Percentiles rank a stretch among this genome's conserved stretches.
Evolutionary conservation across 2,329 filamentous ascomycete species (phyloP).

Genomic region (Colletotrichum eleusines): DNA sequence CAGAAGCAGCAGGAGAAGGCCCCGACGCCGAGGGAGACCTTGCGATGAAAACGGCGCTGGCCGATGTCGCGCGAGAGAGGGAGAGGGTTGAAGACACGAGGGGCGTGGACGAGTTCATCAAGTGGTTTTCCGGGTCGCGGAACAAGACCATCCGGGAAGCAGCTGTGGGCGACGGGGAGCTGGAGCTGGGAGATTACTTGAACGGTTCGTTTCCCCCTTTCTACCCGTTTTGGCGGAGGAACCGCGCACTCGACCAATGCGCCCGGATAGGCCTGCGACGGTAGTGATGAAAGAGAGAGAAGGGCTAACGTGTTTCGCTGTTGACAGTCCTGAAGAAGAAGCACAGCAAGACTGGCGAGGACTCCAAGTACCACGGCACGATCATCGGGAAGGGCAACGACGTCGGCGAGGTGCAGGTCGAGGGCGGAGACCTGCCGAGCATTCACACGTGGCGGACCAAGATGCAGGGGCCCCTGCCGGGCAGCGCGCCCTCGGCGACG

Average conservation of each 20-base stretch:
- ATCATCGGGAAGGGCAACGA: conserved; percentile 82
- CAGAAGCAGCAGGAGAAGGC: neutral
- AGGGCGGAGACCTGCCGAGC: conserved; percentile 78
- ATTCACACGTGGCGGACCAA: conserved; percentile 74
- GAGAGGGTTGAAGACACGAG: conserved; percentile 66
- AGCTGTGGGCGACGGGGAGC: conserved; percentile 76
- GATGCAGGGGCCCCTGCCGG: conserved; percentile 48
- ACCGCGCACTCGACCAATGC: neutral
- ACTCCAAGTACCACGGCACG: conserved; percentile 87
- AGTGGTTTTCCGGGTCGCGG: conserved; percentile 80
- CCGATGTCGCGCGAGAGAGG: conserved; percentile 25
- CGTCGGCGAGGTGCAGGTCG: conserved; percentile 75
- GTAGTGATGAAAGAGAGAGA: neutral
- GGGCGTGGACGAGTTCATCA: conserved; percentile 82
- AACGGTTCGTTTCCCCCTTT: conserved; percentile 61
- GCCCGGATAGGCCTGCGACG: no score
- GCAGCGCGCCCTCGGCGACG: conserved; percentile 37
- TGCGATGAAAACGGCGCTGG: conserved; percentile 15
- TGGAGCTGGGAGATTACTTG: conserved; percentile 77
- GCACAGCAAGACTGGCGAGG: conserved; percentile 89
- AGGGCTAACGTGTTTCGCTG: neutral
- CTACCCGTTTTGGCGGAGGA: neutral
- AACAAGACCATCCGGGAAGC: conserved; percentile 86
- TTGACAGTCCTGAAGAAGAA: conserved; percentile 84
- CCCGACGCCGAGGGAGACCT: conserved; percentile 17